A percentile compares a stretch with the other conserved stretches of the same genome.
Conservation (phyloP, 306 rosid genomes). For the Herpetospermum pedunculosum region DNA sequence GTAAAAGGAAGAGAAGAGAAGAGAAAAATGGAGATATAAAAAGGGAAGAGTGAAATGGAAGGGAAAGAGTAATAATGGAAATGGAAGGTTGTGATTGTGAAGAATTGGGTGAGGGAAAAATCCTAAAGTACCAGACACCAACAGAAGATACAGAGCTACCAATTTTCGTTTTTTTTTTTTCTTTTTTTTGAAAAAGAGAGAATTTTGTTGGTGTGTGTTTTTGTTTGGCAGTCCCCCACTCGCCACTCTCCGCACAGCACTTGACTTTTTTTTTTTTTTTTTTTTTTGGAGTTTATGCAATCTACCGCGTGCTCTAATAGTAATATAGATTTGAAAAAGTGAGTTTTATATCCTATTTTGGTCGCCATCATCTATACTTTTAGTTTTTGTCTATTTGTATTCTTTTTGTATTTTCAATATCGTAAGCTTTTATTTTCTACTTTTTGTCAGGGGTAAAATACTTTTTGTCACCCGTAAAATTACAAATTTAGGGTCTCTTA, state of each 20-base stretch:
- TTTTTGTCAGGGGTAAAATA: no score
- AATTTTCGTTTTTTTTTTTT: constrained; percentile 53
- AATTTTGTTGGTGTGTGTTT: no score
- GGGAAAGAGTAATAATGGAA: no score
- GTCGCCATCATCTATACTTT: background rate
- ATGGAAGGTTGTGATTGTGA: background rate
- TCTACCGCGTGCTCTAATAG: constrained; percentile 6
- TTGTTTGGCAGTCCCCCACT: constrained; percentile 24
- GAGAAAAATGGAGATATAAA: background rate
- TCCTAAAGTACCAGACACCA: constrained; percentile 28
- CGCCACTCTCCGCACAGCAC: no score
- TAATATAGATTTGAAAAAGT: background rate
- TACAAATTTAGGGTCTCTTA: no score
- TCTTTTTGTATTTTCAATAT: background rate
- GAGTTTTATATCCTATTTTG: background rate
- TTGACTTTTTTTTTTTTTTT: no score
- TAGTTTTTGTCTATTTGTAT: background rate
- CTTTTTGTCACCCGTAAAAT: no score
- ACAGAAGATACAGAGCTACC: constrained; percentile 21
- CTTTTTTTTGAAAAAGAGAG: no score
- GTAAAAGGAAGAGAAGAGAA: background rate
- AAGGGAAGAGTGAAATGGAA: background rate
- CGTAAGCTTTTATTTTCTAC: background rate
- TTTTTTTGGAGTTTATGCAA: background rate
- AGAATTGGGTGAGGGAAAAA: background rate